Evolutionary conservation across 140 eudicot genomes (phyloP).

Genomic region (Ambrosia hybrid): DNA sequence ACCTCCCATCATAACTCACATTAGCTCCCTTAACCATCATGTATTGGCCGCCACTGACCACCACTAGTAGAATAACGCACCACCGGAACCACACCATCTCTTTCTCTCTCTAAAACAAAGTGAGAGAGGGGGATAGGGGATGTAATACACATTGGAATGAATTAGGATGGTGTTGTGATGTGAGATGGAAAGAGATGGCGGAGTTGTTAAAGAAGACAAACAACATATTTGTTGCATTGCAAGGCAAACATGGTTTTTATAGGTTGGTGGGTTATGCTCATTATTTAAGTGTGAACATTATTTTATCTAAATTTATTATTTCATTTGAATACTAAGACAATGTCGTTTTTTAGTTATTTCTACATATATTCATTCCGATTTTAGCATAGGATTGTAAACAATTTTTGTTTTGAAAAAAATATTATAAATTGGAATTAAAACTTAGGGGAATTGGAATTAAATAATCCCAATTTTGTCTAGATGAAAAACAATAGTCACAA

Average conservation of each 20-base stretch:
- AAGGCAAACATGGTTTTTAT: constrained; percentile 45
- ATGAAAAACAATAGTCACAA: no score
- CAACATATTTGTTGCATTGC: constrained; percentile 48
- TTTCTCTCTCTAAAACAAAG: constrained; percentile 15
- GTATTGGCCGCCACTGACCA: constrained; percentile 1
- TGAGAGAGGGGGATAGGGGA: constrained; percentile 10
- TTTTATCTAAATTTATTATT: background rate
- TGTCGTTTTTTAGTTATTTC: background rate
- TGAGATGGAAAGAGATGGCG: constrained; percentile 43
- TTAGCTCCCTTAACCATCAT: constrained; percentile 36
- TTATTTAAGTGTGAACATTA: constrained; percentile 10
- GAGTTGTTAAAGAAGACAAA: constrained; percentile 40
- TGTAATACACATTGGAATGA: background rate
- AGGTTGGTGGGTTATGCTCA: constrained; percentile 33
- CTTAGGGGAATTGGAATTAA: no score
- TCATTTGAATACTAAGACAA: background rate
- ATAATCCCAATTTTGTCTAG: no score
- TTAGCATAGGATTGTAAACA: background rate
- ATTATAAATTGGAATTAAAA: background rate
- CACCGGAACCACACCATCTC: constrained; percentile 43
- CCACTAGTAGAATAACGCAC: constrained; percentile 38
- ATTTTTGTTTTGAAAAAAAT: background rate
- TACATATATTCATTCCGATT: background rate
- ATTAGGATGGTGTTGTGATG: constrained; percentile 16
- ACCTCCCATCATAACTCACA: constrained; percentile 74